These are phyloP conservation scores for Phytophthora cactorum DNA, from an alignment of 352 stramenopile genomes.

Conservation along the genomic window DNA sequence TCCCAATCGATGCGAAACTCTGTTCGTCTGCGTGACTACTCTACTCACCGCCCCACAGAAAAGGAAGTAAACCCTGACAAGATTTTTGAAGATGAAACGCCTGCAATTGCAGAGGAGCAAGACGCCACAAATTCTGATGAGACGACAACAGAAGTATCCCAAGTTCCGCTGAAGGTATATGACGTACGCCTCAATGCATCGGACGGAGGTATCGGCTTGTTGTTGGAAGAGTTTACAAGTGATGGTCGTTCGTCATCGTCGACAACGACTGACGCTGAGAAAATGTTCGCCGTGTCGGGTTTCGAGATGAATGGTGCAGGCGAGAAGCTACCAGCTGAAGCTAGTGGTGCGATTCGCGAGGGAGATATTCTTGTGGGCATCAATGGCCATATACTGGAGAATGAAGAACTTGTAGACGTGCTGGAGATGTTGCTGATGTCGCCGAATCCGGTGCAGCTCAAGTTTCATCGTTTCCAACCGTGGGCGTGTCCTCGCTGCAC, in stretches of 20 bases:
- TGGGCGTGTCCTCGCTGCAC: conserved; percentile 82
- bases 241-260: conserved; percentile 1
- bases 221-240: conserved; percentile 47
- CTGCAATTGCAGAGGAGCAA: conserved; percentile 19
- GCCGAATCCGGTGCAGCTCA: conserved; percentile 69
- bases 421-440: conserved; percentile 77
- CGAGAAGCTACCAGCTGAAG: conserved; percentile 70
- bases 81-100: conserved; percentile 64
- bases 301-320: conserved; percentile 74
- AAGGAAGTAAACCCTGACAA: conserved; percentile 69
- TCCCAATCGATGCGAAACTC: conserved; percentile 69
- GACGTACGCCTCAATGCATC: conserved; percentile 66
- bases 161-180: conserved; percentile 47
- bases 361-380: conserved; percentile 72
- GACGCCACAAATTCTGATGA: conserved; percentile 4
- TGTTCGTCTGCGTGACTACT: conserved; percentile 67
- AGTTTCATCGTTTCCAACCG: conserved; percentile 61
- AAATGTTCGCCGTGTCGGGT: conserved; percentile 54
- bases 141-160: background rate
- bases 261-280: conserved; percentile 3
- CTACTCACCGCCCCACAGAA: conserved; percentile 37
- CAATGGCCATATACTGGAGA: conserved; percentile 54
- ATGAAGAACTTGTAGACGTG: conserved; percentile 56
- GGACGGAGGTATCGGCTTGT: conserved; percentile 75
- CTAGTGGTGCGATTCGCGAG: conserved; percentile 65